A percentile compares a stretch with the other conserved stretches of the same genome.
Conservation (phyloP, 73 alveolate species). For the Effrenium voratum region DNA sequence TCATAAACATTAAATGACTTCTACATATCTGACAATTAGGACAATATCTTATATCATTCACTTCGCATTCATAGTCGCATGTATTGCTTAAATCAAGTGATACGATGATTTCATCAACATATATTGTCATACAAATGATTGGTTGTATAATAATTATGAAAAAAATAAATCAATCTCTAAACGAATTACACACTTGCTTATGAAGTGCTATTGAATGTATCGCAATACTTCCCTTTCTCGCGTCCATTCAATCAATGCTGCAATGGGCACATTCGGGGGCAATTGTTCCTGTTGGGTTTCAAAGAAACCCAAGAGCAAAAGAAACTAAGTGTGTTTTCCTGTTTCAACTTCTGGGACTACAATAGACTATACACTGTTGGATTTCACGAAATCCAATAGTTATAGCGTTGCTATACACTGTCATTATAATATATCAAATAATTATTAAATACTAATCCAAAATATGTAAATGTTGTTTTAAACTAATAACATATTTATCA, state of each 20-base stretch:
- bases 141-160: no score
- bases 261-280: not conserved
- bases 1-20: no score
- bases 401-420: not conserved
- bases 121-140: not conserved
- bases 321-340: no score
- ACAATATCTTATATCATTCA: not conserved
- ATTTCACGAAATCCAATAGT: not conserved
- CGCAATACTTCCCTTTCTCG: not conserved
- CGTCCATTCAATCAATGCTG: not conserved
- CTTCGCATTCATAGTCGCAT: not conserved
- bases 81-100: not conserved
- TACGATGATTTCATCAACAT: not conserved
- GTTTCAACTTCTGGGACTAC: no score
- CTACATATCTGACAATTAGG: not conserved
- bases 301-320: no score
- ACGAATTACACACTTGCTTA: conserved; percentile 6
- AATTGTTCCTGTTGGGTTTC: not conserved
- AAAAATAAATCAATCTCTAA: not conserved
- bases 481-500: not conserved
- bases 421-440: no score
- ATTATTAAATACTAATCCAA: not conserved
- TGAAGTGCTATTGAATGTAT: conserved; percentile 1
- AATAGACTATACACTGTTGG: no score
- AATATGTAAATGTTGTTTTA: not conserved